phyloP scores from a whole-genome alignment of 2,329 filamentous ascomycete genomes.

The Tympanopsis confertula region DNA sequence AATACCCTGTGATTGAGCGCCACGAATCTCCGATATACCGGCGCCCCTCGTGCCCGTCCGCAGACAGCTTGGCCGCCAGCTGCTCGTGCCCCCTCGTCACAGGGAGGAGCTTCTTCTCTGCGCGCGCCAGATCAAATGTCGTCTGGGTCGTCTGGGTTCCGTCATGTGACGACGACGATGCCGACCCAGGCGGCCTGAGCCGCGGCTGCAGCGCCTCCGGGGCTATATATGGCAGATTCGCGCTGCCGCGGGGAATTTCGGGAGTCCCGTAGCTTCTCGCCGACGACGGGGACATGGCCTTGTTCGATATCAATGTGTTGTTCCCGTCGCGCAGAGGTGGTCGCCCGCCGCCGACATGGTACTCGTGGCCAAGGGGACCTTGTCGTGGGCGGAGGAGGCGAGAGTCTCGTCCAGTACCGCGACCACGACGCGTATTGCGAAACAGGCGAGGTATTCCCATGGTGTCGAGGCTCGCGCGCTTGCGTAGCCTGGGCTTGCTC shows the following conservation, averaged over 20 bases:
- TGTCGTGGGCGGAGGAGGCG: no score
- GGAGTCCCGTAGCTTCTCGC: conserved; percentile 23
- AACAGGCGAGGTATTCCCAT: no score
- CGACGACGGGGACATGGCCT: not conserved
- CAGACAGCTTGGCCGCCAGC: conserved; percentile 41
- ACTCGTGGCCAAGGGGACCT: no score
- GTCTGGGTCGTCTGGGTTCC: conserved; percentile 3
- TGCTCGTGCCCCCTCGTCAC: conserved; percentile 45
- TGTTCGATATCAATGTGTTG: no score
- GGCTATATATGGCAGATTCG: conserved; percentile 21
- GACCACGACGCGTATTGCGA: no score
- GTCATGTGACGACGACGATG: not conserved
- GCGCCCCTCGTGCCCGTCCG: conserved; percentile 19
- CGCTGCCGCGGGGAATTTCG: conserved; percentile 27
- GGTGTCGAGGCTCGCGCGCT: no score
- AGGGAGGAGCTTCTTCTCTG: conserved; percentile 26
- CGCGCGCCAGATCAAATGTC: conserved; percentile 18
- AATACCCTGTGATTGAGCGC: conserved; percentile 71
- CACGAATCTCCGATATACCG: conserved; percentile 76
- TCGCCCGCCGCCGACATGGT: no score
- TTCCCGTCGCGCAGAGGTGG: no score
- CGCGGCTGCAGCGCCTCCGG: conserved; percentile 23
- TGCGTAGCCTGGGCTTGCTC: no score
- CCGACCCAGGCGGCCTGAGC: conserved; percentile 13
- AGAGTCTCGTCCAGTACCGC: no score